phyloP scores from a whole-genome alignment of 768 basidiomycete species.

The Lentinula boryana region DNA sequence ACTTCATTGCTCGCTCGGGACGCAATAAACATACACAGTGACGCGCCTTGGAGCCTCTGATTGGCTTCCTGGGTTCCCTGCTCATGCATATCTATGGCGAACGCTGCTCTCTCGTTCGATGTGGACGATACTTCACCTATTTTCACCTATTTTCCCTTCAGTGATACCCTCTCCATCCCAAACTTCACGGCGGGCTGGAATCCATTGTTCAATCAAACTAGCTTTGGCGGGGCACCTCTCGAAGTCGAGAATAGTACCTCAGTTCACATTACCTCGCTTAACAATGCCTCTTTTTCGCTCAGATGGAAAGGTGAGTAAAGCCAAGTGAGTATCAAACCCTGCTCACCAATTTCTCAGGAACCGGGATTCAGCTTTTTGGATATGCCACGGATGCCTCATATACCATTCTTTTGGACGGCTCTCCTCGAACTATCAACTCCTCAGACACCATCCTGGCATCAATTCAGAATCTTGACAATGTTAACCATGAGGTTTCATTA shows the following conservation, averaged over 20 bases:
- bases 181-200: constrained; percentile 61
- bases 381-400: constrained; percentile 40
- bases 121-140: constrained; percentile 66
- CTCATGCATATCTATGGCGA: constrained; percentile 26
- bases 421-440: constrained; percentile 13
- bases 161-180: constrained; percentile 45
- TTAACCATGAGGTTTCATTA: constrained; percentile 50
- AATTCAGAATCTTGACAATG: constrained; percentile 39
- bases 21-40: not conserved
- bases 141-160: constrained; percentile 54
- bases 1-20: not conserved
- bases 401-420: constrained; percentile 47
- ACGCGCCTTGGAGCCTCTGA: not conserved
- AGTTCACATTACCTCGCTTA: constrained; percentile 53
- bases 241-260: constrained; percentile 42
- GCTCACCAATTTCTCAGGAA: constrained; percentile 36
- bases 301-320: constrained; percentile 53
- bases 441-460: constrained; percentile 40
- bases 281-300: constrained; percentile 52
- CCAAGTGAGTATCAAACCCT: not conserved
- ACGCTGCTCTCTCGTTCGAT: constrained; percentile 28
- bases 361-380: constrained; percentile 56
- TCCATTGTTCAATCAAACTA: constrained; percentile 40
- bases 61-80: not conserved
- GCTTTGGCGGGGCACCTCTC: constrained; percentile 38